Percentiles rank a stretch among this genome's conserved stretches.
These are phyloP conservation scores for Sphaerosporella brunnea DNA, from an alignment of 495 filamentous ascomycete genomes.

Conservation along the genomic window DNA sequence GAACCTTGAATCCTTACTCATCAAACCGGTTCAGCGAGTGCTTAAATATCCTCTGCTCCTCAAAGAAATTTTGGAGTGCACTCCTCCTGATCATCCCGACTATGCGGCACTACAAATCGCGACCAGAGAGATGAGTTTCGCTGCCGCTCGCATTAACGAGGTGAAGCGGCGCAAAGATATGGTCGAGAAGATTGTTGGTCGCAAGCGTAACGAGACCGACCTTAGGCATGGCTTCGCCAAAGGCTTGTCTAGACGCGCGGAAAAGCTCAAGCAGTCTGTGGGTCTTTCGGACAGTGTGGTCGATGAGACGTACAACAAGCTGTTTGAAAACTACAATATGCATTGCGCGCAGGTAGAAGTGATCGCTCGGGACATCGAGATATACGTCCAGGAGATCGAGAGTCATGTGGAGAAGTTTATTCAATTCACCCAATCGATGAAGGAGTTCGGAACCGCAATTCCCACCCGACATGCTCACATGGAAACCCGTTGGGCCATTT, in stretches of 20 bases:
- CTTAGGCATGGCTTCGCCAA: conserved; percentile 66
- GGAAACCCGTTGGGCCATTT: conserved; percentile 78
- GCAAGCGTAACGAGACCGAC: conserved; percentile 81
- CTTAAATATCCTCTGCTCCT: conserved; percentile 82
- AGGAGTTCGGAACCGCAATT: conserved; percentile 37
- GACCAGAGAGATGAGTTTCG: conserved; percentile 43
- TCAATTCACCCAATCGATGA: conserved; percentile 19
- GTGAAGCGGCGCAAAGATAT: conserved; percentile 80
- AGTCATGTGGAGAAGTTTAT: conserved; percentile 53
- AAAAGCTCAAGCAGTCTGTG: conserved; percentile 54
- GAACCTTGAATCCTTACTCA: conserved; percentile 81
- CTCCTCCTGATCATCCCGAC: conserved; percentile 69
- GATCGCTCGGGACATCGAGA: conserved; percentile 74
- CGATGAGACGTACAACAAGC: conserved; percentile 57
- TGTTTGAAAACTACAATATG: conserved; percentile 43
- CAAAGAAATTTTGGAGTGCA: conserved; percentile 55
- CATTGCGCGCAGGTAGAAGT: conserved; percentile 81
- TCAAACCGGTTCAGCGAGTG: conserved; percentile 88
- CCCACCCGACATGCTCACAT: conserved; percentile 54
- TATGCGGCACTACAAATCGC: conserved; percentile 46
- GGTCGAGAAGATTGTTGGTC: conserved; percentile 66
- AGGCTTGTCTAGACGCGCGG: conserved; percentile 68
- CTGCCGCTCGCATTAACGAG: conserved; percentile 75
- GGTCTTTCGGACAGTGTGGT: conserved; percentile 49
- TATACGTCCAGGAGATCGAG: conserved; percentile 56